Conservation (phyloP, 768 basidiomycete genomes). For the Podaxis sp. region DNA sequence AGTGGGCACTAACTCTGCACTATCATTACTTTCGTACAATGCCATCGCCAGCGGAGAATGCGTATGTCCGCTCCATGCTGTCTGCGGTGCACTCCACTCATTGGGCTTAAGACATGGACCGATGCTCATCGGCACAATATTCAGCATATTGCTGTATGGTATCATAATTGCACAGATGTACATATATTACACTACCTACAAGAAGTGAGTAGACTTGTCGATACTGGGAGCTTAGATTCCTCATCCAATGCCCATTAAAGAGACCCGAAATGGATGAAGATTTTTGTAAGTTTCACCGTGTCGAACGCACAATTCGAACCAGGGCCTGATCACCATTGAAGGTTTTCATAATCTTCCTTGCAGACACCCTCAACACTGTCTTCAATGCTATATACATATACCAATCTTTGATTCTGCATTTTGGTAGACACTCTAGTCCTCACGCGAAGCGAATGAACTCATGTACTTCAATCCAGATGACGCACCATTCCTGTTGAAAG, state of each 20-base stretch:
- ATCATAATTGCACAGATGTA: constrained; percentile 46
- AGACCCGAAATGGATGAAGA: constrained; percentile 41
- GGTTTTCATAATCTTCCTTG: constrained; percentile 28
- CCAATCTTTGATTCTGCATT: constrained; percentile 38
- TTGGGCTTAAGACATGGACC: constrained; percentile 36
- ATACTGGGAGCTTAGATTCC: neutral
- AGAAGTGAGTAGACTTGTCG: constrained; percentile 19
- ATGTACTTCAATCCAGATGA: constrained; percentile 11
- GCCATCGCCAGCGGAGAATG: constrained; percentile 24
- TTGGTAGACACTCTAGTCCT: constrained; percentile 28
- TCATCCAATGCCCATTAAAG: constrained; percentile 18
- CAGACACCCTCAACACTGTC: constrained; percentile 43
- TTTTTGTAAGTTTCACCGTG: constrained; percentile 29
- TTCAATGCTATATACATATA: constrained; percentile 45
- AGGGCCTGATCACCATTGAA: constrained; percentile 11
- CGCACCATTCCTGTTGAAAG: neutral
- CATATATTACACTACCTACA: constrained; percentile 38
- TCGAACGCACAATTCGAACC: constrained; percentile 27
- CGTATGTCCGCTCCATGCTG: constrained; percentile 19
- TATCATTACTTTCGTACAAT: neutral
- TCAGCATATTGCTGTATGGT: constrained; percentile 45
- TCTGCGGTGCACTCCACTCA: neutral
- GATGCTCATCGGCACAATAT: constrained; percentile 42
- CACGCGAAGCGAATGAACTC: neutral
- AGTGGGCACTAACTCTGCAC: neutral